Conservation (phyloP, 2,329 filamentous ascomycete species). For the Fusarium transvaalense region DNA sequence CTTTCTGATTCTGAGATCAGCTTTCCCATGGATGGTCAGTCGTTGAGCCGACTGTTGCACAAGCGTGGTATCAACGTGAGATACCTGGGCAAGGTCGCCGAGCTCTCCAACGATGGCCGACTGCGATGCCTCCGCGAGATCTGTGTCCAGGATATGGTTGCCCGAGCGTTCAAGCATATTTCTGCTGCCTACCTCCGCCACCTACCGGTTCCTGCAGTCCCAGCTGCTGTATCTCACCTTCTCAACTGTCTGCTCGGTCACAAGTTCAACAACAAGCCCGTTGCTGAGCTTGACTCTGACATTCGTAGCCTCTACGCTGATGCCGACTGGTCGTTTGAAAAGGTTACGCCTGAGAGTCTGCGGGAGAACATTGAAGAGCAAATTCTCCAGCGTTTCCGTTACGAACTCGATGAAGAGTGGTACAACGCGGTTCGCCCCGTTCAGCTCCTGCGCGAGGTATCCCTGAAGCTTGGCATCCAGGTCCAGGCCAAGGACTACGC, state of each 20-base stretch:
- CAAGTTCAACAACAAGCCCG: conserved; percentile 80
- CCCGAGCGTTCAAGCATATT: conserved; percentile 96
- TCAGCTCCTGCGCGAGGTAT: conserved; percentile 90
- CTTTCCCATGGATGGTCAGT: conserved; percentile 98
- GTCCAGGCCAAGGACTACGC: conserved; percentile 75
- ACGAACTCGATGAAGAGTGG: conserved; percentile 77
- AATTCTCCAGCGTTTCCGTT: conserved; percentile 80
- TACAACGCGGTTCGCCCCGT: conserved; percentile 75
- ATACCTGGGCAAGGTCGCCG: conserved; percentile 89
- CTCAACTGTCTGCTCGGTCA: conserved; percentile 92
- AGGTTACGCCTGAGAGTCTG: conserved; percentile 79
- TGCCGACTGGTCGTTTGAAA: conserved; percentile 83
- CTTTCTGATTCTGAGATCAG: conserved; percentile 92
- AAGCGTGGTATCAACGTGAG: conserved; percentile 97
- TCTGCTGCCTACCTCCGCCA: conserved; percentile 82
- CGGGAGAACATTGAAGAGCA: conserved; percentile 78
- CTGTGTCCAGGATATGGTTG: conserved; percentile 90
- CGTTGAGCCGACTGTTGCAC: conserved; percentile 87
- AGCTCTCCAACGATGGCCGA: conserved; percentile 76
- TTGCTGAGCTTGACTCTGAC: conserved; percentile 79
- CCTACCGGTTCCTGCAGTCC: conserved; percentile 82
- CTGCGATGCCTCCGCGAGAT: conserved; percentile 83
- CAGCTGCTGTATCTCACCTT: conserved; percentile 84
- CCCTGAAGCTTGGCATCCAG: conserved; percentile 90
- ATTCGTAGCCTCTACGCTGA: conserved; percentile 84